Conservation (phyloP, 2,329 filamentous ascomycete genomes). For the Diaporthe sp. region DNA sequence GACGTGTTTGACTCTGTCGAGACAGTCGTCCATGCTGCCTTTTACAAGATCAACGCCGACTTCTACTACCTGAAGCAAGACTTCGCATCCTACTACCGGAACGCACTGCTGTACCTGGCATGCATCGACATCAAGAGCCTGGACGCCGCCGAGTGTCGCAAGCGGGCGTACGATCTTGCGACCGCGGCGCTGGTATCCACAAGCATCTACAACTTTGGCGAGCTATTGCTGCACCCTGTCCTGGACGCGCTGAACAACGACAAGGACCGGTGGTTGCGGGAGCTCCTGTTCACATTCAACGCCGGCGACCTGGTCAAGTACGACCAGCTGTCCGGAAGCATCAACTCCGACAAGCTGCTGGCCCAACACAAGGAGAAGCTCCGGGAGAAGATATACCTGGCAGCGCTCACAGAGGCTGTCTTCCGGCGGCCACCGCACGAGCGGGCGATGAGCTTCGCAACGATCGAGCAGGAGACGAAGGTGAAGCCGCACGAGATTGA, state of each 20-base stretch:
- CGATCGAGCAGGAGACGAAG: slow-evolving; percentile 93
- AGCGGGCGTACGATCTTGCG: slow-evolving; percentile 91
- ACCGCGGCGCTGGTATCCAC: slow-evolving; percentile 94
- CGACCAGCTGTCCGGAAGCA: slow-evolving; percentile 84
- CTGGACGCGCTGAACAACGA: slow-evolving; percentile 82
- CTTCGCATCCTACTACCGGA: slow-evolving; percentile 97
- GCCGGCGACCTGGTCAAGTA: slow-evolving; percentile 91
- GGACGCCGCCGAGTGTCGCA: slow-evolving; percentile 79
- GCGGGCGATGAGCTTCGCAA: slow-evolving; percentile 90
- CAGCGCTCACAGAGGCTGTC: slow-evolving; percentile 93
- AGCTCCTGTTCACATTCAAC: slow-evolving; percentile 98
- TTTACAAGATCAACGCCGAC: slow-evolving; percentile 94
- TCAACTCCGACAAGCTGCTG: slow-evolving; percentile 84
- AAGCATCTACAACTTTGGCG: slow-evolving; percentile 99
- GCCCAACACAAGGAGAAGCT: slow-evolving; percentile 85
- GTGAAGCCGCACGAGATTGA: slow-evolving; percentile 93
- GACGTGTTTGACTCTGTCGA: slow-evolving; percentile 96
- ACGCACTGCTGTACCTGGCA: slow-evolving; percentile 95
- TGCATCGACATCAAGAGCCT: slow-evolving; percentile 89
- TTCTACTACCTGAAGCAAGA: slow-evolving; percentile 96
- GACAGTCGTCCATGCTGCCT: slow-evolving; percentile 93
- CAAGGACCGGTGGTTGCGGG: slow-evolving; percentile 88
- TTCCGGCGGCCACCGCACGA: slow-evolving; percentile 97
- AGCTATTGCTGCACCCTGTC: slow-evolving; percentile 97
- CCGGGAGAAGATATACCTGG: slow-evolving; percentile 98